These are phyloP conservation scores for Chaetomium globosum DNA, from an alignment of 2,329 filamentous ascomycete genomes.

Conservation along the genomic window DNA sequence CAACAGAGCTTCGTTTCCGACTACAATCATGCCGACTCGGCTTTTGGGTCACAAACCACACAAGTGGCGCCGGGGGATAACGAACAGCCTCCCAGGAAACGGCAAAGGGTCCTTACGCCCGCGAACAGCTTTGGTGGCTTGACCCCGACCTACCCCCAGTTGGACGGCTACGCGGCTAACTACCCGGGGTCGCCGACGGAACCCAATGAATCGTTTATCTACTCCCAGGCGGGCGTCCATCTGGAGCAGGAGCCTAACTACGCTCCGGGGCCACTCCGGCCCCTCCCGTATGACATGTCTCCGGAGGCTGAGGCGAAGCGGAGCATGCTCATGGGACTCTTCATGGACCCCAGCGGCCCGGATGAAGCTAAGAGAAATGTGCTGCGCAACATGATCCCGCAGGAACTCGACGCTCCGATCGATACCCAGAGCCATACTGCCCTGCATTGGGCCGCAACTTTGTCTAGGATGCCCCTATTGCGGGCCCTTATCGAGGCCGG, in stretches of 20 bases:
- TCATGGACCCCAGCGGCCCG: constrained; percentile 71
- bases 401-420: constrained; percentile 89
- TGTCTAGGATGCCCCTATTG: constrained; percentile 81
- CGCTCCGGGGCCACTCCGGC: constrained; percentile 64
- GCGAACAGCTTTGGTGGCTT: constrained; percentile 59
- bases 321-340: constrained; percentile 77
- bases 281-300: constrained; percentile 63
- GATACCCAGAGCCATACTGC: constrained; percentile 88
- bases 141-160: constrained; percentile 44
- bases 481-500: constrained; percentile 80
- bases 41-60: constrained; percentile 63
- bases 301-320: constrained; percentile 77
- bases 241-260: constrained; percentile 54
- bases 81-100: constrained; percentile 78
- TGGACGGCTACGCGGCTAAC: constrained; percentile 52
- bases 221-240: constrained; percentile 56
- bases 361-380: constrained; percentile 74
- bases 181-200: constrained; percentile 76
- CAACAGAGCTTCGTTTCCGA: constrained; percentile 83
- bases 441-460: constrained; percentile 92
- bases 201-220: constrained; percentile 77
- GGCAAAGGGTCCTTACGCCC: constrained; percentile 63
- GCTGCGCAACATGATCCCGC: constrained; percentile 71
- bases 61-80: constrained; percentile 55
- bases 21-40: constrained; percentile 73